Percentiles rank a stretch among this genome's conserved stretches.
Evolutionary conservation across 1,284 basidiomycete genomes (phyloP).

Genomic region (Ustilago nuda): DNA sequence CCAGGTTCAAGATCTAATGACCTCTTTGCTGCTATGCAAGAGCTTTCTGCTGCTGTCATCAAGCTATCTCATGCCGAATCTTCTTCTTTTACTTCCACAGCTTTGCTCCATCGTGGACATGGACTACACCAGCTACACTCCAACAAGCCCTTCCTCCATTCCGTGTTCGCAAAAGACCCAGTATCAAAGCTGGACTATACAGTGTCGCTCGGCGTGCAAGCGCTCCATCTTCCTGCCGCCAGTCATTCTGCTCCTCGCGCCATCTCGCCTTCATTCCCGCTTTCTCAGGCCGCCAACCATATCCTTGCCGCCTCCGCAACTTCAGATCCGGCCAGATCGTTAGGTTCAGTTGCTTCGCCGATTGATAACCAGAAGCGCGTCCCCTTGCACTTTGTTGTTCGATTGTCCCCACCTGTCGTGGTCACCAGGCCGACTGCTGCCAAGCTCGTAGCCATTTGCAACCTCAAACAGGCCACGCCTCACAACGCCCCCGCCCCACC

Average conservation of each 20-base stretch:
- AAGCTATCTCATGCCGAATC: slow-evolving; percentile 31
- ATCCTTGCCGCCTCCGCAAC: slow-evolving; percentile 4
- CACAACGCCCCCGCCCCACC: slow-evolving; percentile 6
- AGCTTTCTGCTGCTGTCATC: slow-evolving; percentile 17
- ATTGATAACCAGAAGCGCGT: slow-evolving; percentile 13
- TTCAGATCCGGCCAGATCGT: slow-evolving; percentile 5
- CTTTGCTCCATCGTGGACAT: slow-evolving; percentile 37
- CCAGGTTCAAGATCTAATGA: slow-evolving; percentile 15
- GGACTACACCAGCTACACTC: slow-evolving; percentile 33
- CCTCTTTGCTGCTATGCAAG: slow-evolving; percentile 47
- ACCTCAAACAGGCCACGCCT: slow-evolving; percentile 20
- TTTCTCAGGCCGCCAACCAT: slow-evolving; percentile 24
- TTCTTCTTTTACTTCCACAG: not conserved
- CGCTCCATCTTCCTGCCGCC: slow-evolving; percentile 32
- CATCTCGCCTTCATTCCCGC: slow-evolving; percentile 23
- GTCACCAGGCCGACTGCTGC: slow-evolving; percentile 45
- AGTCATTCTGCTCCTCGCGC: not conserved
- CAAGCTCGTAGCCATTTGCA: slow-evolving; percentile 46
- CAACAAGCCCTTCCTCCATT: slow-evolving; percentile 28
- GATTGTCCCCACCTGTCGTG: slow-evolving; percentile 39
- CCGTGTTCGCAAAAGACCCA: slow-evolving; percentile 32
- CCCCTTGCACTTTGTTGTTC: slow-evolving; percentile 38
- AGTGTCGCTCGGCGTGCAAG: slow-evolving; percentile 29
- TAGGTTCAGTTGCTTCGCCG: slow-evolving; percentile 26
- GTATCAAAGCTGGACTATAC: slow-evolving; percentile 30